Evolutionary conservation across 2,329 filamentous ascomycete species (phyloP).

Genomic region (Bipolaris zeicola): DNA sequence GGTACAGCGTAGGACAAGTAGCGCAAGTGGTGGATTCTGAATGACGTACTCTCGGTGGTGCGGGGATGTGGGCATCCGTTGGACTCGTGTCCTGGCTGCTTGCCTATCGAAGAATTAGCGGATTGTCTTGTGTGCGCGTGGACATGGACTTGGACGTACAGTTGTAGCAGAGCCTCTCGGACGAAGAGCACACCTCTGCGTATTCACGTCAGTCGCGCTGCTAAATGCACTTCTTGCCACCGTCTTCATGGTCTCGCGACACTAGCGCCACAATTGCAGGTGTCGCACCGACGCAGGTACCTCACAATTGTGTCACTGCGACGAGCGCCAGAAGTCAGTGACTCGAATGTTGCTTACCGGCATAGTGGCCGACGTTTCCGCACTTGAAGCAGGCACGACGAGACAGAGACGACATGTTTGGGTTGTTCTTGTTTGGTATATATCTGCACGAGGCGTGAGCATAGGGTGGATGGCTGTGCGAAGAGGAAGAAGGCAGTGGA

Average conservation of each 20-base stretch:
- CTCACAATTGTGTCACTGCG: conserved; percentile 24
- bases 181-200: conserved; percentile 91
- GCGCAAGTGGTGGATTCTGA: background rate
- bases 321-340: conserved; percentile 22
- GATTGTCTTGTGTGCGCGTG: conserved; percentile 6
- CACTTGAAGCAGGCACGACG: conserved; percentile 62
- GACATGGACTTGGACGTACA: conserved; percentile 63
- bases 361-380: conserved; percentile 60
- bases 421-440: conserved; percentile 37
- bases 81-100: conserved; percentile 94
- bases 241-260: conserved; percentile 27
- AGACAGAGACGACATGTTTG: conserved; percentile 58
- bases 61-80: conserved; percentile 96
- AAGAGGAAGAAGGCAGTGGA: conserved; percentile 21
- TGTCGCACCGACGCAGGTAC: conserved; percentile 20
- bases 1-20: background rate
- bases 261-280: conserved; percentile 15
- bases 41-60: conserved; percentile 80
- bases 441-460: conserved; percentile 33
- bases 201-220: conserved; percentile 29
- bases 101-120: conserved; percentile 58
- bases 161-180: conserved; percentile 99
- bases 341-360: conserved; percentile 46
- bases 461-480: conserved; percentile 16
- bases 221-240: conserved; percentile 5